Evolutionary conservation across 2,329 filamentous ascomycete genomes (phyloP).

Genomic region (Pseudogymnoascus sp.): DNA sequence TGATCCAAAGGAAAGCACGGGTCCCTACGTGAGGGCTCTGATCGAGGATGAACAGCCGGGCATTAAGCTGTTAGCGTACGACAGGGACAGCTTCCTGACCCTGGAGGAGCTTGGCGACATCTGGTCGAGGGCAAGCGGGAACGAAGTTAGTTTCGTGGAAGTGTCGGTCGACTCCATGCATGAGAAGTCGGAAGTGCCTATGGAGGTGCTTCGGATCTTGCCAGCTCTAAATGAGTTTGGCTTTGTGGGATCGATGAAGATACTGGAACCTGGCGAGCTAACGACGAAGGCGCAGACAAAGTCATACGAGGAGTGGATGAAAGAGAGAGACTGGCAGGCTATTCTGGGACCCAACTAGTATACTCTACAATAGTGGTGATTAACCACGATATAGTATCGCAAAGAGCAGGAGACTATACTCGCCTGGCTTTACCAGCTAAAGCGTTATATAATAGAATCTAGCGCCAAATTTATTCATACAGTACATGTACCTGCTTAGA

Average conservation of each 20-base stretch:
- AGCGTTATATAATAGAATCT: too few species aligned
- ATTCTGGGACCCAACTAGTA: neutral
- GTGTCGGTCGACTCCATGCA: conserved; percentile 29
- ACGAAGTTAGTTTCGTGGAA: conserved; percentile 28
- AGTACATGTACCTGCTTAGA: too few species aligned
- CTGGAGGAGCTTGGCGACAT: conserved; percentile 27
- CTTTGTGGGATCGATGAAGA: conserved; percentile 33
- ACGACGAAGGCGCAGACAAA: conserved; percentile 27
- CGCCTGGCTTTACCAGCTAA: too few species aligned
- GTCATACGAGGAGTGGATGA: conserved; percentile 26
- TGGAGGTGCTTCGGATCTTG: conserved; percentile 32
- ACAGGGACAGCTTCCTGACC: conserved; percentile 28
- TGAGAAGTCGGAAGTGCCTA: conserved; percentile 27
- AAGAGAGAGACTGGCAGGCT: conserved; percentile 13
- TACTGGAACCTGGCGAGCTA: conserved; percentile 33
- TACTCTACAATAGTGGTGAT: neutral
- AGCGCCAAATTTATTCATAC: too few species aligned
- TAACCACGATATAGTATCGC: too few species aligned
- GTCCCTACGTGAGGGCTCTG: conserved; percentile 37
- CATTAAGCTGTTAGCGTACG: conserved; percentile 38
- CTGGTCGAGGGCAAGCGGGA: conserved; percentile 32
- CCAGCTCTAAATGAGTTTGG: conserved; percentile 32
- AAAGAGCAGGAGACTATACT: too few species aligned
- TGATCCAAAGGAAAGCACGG: conserved; percentile 32
- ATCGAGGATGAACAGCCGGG: conserved; percentile 33